Evolutionary conservation across 78 protist species (phyloP), one percentile per base, ranked within the genome.

Genomic region (Neovahlkampfia damariscottae): DNA sequence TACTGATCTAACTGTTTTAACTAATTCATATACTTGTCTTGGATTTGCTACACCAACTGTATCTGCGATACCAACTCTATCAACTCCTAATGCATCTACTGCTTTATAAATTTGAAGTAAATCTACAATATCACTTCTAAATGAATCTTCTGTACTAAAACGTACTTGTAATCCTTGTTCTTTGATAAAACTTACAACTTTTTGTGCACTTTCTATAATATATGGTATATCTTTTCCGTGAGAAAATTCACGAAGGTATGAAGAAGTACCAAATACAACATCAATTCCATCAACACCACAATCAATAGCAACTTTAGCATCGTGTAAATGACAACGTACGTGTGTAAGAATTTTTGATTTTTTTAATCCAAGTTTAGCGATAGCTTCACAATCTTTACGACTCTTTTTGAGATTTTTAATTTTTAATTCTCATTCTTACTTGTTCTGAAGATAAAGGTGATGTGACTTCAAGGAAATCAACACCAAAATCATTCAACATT

Each of bases 301-400:
- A 41, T 82, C 84, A 30, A 80, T 84, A 1, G 88, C 84, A 0
- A 76, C 74, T 6, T 41, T 81, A 36, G 79, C 88, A n/a, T 87
- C 91, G 50, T 8, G 32, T 84, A 88, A 84, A 79, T 88, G 84
- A 59, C 91, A 88, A 7, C 91, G 84, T 9, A 79, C 79, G 88
- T 88, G 91, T 39, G 81, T 75, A 40, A 88, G 30, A n/a, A 83
- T 59, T 75, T 81, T 76, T 0, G 79, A n/a, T 0, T 10, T 7
- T 30, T 40, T 27, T 32, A 78, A 50, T 50, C 19, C 7, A 66
- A 27, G 74, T 5, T 35, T 9, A 29, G n/a, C 8, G 10, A 5
- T 7, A 73, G 5, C 37, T 70, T 31, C n/a, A 58, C 78, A 7
- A 30, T 72, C 36, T 28, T 34, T 72, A 34, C 8, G 8, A 8